phyloP scores from a whole-genome alignment of 345 rosid genomes.

The Euclidium syriacum region DNA sequence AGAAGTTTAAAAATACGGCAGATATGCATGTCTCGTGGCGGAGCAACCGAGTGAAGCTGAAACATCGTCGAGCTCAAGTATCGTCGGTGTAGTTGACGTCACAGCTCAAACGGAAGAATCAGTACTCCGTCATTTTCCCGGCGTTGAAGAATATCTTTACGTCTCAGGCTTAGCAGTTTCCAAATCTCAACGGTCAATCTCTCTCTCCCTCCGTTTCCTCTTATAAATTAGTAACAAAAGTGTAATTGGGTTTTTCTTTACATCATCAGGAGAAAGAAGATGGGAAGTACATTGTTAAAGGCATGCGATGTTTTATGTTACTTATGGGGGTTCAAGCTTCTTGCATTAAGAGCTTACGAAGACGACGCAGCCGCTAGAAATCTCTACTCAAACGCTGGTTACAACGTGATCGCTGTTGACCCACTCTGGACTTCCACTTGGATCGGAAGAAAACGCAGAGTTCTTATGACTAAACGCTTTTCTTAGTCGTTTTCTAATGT shows the following conservation, averaged over 20 bases:
- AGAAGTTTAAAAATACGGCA: neutral
- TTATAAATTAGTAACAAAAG: neutral
- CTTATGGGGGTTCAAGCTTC: constrained; percentile 58
- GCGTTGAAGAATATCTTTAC: constrained; percentile 69
- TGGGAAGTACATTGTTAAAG: constrained; percentile 61
- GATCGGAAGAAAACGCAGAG: constrained; percentile 70
- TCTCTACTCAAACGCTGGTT: constrained; percentile 71
- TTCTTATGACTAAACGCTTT: constrained; percentile 60
- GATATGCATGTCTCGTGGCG: constrained; percentile 85
- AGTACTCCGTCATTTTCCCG: constrained; percentile 49
- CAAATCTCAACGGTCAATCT: constrained; percentile 43
- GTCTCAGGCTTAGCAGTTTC: constrained; percentile 84
- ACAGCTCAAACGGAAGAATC: constrained; percentile 51
- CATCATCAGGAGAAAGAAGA: constrained; percentile 58
- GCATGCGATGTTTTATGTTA: constrained; percentile 62
- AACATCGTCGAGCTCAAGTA: constrained; percentile 17
- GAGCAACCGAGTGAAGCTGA: constrained; percentile 38
- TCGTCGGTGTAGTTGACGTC: constrained; percentile 77
- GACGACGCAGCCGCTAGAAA: constrained; percentile 68
- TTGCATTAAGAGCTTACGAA: constrained; percentile 71
- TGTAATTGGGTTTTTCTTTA: neutral
- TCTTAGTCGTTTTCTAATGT: constrained; percentile 4
- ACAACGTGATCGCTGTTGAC: constrained; percentile 49
- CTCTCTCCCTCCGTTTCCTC: neutral
- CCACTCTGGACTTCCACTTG: constrained; percentile 60